phyloP scores from a whole-genome alignment of 192 early-diverging fungal species.

The Backusella mclennaniae region DNA sequence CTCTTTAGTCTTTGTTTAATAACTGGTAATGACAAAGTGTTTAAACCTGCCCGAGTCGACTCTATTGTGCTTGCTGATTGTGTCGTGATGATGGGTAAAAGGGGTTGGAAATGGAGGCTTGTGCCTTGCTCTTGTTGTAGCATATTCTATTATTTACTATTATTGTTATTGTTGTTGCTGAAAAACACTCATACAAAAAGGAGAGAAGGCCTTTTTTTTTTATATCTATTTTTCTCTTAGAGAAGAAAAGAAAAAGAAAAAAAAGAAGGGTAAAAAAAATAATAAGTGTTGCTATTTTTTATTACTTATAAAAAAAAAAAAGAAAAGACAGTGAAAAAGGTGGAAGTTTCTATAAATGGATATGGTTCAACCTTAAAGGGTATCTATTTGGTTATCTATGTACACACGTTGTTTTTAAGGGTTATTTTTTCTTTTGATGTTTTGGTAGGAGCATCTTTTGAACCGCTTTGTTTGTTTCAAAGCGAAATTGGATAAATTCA shows the following conservation, averaged over 20 bases:
- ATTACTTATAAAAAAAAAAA: not conserved
- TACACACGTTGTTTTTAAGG: not conserved
- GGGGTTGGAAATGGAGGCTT: not conserved
- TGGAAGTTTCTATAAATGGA: constrained; percentile 2
- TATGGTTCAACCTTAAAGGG: not conserved
- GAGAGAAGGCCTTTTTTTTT: not conserved
- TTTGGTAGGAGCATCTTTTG: not conserved
- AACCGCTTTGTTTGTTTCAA: not conserved
- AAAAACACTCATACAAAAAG: not conserved
- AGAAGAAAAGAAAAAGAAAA: not conserved
- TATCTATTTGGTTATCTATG: not conserved
- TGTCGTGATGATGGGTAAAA: not conserved
- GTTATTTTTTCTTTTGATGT: not conserved
- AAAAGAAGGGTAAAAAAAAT: not conserved
- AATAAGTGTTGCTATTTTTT: not conserved
- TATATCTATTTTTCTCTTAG: too few relatives aligned
- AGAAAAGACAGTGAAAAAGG: not conserved
- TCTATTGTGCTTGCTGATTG: not conserved
- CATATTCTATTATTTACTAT: not conserved
- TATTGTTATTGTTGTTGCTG: not conserved
- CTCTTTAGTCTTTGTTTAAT: not conserved
- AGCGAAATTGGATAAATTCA: not conserved
- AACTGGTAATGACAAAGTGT: not conserved
- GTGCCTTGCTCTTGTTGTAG: not conserved
- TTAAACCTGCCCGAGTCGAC: not conserved